phyloP scores from a whole-genome alignment of 2,329 filamentous ascomycete genomes.

The Tolypocladium amazonense region DNA sequence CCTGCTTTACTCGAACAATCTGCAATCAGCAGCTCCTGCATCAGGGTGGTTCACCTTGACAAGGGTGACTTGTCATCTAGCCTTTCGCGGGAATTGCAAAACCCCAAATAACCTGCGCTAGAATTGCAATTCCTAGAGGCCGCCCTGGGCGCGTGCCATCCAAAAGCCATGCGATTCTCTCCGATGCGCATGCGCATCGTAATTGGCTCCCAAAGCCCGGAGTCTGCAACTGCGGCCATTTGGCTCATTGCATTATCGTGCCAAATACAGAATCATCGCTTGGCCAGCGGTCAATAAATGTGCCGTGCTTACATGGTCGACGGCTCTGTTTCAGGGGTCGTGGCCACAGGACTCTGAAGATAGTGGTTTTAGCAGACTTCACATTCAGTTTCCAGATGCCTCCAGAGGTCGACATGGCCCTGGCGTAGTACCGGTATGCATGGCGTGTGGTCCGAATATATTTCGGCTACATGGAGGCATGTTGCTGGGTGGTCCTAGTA shows the following conservation, averaged over 20 bases:
- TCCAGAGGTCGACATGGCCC: background rate
- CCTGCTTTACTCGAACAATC: background rate
- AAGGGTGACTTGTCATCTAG: background rate
- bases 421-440: background rate
- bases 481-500: background rate
- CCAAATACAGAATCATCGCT: too few species aligned
- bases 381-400: background rate
- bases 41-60: background rate
- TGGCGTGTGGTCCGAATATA: background rate
- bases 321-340: background rate
- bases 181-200: background rate
- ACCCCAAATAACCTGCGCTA: too few species aligned
- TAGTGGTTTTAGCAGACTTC: background rate
- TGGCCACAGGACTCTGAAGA: background rate
- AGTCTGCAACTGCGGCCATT: background rate
- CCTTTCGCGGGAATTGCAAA: too few species aligned
- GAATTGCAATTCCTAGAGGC: too few species aligned
- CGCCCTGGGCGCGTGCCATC: too few species aligned
- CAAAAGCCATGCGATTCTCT: too few species aligned
- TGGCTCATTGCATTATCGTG: background rate
- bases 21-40: background rate
- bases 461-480: background rate
- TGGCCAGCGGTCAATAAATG: background rate
- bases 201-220: background rate
- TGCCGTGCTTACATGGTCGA: background rate